Percentiles rank a stretch among this genome's conserved stretches.
Conservation (phyloP, 2,329 filamentous ascomycete species). For the Trichoderma aggressivum region DNA sequence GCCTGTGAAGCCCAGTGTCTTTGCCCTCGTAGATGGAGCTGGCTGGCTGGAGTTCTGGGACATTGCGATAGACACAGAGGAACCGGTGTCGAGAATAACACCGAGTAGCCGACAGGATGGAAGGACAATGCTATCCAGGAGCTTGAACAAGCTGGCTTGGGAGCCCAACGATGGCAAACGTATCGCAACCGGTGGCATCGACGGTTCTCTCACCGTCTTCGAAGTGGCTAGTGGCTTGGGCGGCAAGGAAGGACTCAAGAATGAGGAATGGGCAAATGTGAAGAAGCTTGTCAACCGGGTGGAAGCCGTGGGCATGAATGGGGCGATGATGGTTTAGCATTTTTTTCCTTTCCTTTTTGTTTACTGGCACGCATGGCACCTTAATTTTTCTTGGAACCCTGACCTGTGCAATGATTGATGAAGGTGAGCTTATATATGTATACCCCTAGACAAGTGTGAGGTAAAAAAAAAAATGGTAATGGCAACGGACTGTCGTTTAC, state of each 20-base stretch:
- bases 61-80: slow-evolving; percentile 85
- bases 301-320: slow-evolving; percentile 58
- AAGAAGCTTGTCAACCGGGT: slow-evolving; percentile 82
- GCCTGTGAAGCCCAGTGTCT: slow-evolving; percentile 88
- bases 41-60: slow-evolving; percentile 95
- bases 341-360: slow-evolving; percentile 6
- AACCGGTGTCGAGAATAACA: slow-evolving; percentile 77
- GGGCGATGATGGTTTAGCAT: slow-evolving; percentile 40
- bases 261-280: slow-evolving; percentile 89
- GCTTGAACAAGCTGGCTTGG: slow-evolving; percentile 93
- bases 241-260: slow-evolving; percentile 76
- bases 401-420: slow-evolving; percentile 5
- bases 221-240: slow-evolving; percentile 82
- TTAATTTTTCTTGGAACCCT: slow-evolving; percentile 9
- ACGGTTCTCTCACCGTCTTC: slow-evolving; percentile 86
- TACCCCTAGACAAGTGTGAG: slow-evolving; percentile 16
- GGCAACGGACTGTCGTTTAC: not conserved
- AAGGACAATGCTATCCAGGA: slow-evolving; percentile 71
- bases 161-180: slow-evolving; percentile 84
- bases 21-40: slow-evolving; percentile 89
- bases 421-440: slow-evolving; percentile 16
- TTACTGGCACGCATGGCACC: slow-evolving; percentile 10
- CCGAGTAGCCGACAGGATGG: slow-evolving; percentile 65
- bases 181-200: slow-evolving; percentile 85
- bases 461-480: not conserved